Evolutionary conservation across 805 yeast genomes (phyloP).

Genomic region (Metschnikowia noctiluminum): DNA sequence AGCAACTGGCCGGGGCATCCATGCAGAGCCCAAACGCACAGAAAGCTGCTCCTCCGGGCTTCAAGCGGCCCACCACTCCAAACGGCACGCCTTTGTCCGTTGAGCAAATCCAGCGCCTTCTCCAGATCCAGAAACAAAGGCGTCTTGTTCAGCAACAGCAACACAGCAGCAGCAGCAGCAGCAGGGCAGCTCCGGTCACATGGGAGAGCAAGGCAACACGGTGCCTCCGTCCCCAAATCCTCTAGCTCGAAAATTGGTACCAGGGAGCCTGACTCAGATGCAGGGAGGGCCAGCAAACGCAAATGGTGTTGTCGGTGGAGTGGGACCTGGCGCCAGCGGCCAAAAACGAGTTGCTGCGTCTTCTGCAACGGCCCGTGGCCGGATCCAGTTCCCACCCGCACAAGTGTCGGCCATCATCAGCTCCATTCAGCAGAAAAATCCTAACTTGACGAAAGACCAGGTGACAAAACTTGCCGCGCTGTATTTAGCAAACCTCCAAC

Average conservation of each 20-base stretch:
- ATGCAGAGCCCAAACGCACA: not conserved
- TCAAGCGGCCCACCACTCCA: conserved; percentile 44
- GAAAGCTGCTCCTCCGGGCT: conserved; percentile 1
- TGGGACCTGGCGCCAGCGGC: too few species aligned
- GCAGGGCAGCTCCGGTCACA: too few species aligned
- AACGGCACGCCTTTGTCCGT: conserved; percentile 57
- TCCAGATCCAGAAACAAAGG: conserved; percentile 51
- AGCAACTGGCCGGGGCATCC: not conserved
- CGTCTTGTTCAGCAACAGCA: conserved; percentile 45
- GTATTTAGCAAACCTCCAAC: conserved; percentile 56
- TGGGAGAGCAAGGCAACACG: too few species aligned
- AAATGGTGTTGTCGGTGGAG: too few species aligned
- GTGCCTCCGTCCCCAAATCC: conserved; percentile 1
- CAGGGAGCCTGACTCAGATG: too few species aligned
- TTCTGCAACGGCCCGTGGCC: too few species aligned
- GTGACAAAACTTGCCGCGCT: conserved; percentile 65
- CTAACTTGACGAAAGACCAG: conserved; percentile 58
- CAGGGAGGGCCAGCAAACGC: too few species aligned
- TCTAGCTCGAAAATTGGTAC: not conserved
- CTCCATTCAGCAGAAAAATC: conserved; percentile 64
- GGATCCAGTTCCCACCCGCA: conserved; percentile 51
- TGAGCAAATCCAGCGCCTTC: conserved; percentile 57
- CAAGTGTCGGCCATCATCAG: conserved; percentile 64
- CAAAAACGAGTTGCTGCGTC: too few species aligned
- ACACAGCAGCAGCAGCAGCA: too few species aligned